Evolutionary conservation across 768 basidiomycete genomes (phyloP), one percentile per base, ranked within the genome.

Genomic region (Leccinum pellstonianum): DNA sequence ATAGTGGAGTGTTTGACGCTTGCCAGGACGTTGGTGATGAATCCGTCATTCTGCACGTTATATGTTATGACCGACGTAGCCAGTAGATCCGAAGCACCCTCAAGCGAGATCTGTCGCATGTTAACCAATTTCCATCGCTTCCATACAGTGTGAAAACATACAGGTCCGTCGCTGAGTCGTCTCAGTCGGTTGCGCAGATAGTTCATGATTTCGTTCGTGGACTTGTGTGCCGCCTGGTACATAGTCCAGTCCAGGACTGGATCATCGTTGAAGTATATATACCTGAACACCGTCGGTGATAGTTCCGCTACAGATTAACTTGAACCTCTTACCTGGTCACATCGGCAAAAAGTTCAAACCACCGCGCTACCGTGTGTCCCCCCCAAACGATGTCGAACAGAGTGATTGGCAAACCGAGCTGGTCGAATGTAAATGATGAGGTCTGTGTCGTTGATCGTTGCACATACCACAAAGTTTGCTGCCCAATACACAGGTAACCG

Each of bases 401-500:
- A 31, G 68, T 69, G 31, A 75, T 37, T 47, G 73, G 71, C 51
- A 87, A 73, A 61, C 65, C 61, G 59, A 66, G 49, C 63, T 56
- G 35, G 14, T 33, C 23, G 6, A 56, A 9, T 7, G 33, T 51
- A 48, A 57, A 46, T 25, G 14, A 52, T 37, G 47, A 12, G 8
- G 41, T 33, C n/a, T 14, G 35, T 12, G 29, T 2, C 4, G 21
- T 48, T 38, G 37, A 17, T 6, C 35, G 15, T 27, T 15, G 9
- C 9, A 62, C 86, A 63, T 60, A 89, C 88, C 58, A 88, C 73
- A 55, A 82, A 68, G 33, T 81, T 76, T 10, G 80, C 80, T 29
- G 86, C 77, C 86, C 86, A 91, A 59, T 82, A 77, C 5, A 87
- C 70, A 0, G 88, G 83, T 41, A 87, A 59, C 27, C 79, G 67